A percentile compares a stretch with the other conserved stretches of the same genome.
Evolutionary conservation across 169 alveolate species (phyloP).

Genomic region (Cryptosporidium sp.): DNA sequence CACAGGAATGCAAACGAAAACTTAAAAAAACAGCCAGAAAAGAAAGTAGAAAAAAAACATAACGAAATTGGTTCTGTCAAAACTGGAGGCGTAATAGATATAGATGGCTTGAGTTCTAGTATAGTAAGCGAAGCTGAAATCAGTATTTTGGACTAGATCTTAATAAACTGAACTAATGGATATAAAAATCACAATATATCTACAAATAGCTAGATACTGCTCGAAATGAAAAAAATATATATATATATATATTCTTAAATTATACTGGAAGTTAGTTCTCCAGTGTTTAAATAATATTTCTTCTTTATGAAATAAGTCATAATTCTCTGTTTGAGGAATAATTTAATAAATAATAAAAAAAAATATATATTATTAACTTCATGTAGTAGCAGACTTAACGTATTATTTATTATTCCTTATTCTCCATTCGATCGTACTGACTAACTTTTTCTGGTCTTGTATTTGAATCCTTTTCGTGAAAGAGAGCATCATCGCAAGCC

Average conservation of each 20-base stretch:
- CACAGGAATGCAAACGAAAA: neutral
- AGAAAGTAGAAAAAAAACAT: neutral
- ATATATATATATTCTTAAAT: neutral
- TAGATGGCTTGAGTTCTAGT: slow-evolving; percentile 55
- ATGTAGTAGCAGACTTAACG: neutral
- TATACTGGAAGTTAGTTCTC: slow-evolving; percentile 12
- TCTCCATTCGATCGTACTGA: neutral
- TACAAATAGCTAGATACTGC: neutral
- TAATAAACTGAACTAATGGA: slow-evolving; percentile 4
- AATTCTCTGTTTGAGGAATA: neutral
- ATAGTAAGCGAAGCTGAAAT: slow-evolving; percentile 30
- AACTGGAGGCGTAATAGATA: neutral
- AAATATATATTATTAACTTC: neutral
- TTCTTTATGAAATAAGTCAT: neutral
- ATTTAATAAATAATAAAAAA: neutral
- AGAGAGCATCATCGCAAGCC: slow-evolving; percentile 48
- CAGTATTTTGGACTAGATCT: neutral
- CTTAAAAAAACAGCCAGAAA: neutral
- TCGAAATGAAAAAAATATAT: neutral
- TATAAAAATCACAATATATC: neutral
- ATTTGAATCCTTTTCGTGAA: slow-evolving; percentile 10
- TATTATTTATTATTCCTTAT: neutral
- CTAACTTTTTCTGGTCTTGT: neutral
- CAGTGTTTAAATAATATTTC: neutral
- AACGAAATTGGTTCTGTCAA: neutral